phyloP scores from a whole-genome alignment of 306 rosid species.

The Albizia julibrissin region DNA sequence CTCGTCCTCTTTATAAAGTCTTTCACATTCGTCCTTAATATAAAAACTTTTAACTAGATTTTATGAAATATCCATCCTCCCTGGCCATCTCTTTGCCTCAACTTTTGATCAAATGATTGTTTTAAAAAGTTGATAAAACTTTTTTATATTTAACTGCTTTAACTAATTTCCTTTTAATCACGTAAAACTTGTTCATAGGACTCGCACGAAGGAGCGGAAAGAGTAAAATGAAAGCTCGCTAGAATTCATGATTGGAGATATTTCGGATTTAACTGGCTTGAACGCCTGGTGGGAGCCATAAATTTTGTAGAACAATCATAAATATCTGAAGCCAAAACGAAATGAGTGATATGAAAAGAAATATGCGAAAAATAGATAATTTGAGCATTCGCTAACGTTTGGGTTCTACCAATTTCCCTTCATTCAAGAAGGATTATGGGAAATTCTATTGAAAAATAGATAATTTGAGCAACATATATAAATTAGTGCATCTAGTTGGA shows the following conservation, averaged over 20 bases:
- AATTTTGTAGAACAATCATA: neutral
- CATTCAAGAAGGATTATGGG: neutral
- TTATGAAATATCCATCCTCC: neutral
- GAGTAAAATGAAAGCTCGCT: neutral
- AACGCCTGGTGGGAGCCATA: neutral
- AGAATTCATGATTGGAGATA: neutral
- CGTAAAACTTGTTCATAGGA: too few species aligned
- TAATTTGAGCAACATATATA: neutral
- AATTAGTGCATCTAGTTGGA: neutral
- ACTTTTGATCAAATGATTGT: neutral
- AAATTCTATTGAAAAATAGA: neutral
- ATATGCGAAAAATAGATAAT: neutral
- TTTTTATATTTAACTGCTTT: neutral
- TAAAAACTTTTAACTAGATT: too few species aligned
- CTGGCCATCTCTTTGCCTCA: too few species aligned
- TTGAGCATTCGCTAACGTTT: neutral
- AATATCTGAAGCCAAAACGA: neutral
- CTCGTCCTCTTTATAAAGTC: too few species aligned
- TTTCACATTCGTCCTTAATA: too few species aligned
- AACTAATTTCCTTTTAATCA: neutral
- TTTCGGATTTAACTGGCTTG: neutral
- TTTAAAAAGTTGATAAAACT: neutral
- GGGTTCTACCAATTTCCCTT: neutral
- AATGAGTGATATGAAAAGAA: neutral
- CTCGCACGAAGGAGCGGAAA: neutral